phyloP scores from a whole-genome alignment of 805 yeast species.

The Kurtzmaniella fragi region DNA sequence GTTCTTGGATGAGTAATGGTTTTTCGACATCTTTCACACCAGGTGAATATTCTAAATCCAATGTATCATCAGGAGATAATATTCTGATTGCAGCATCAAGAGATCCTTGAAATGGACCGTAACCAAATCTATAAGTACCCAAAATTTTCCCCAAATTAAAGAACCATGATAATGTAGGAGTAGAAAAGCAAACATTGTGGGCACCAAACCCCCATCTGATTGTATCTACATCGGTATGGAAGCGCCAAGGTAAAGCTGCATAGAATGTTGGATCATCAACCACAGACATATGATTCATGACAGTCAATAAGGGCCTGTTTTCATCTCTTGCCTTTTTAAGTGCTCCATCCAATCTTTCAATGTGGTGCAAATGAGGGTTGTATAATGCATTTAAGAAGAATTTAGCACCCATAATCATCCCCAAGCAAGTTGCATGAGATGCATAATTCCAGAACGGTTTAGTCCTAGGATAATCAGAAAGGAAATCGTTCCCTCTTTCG shows the following conservation, averaged over 20 bases:
- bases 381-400: conserved; percentile 56
- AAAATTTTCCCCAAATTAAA: conserved; percentile 88
- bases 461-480: conserved; percentile 57
- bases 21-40: conserved; percentile 22
- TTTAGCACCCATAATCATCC: conserved; percentile 63
- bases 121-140: conserved; percentile 82
- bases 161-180: conserved; percentile 46
- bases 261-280: conserved; percentile 91
- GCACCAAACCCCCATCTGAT: conserved; percentile 97
- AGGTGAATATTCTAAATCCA: conserved; percentile 39
- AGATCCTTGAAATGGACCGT: conserved; percentile 88
- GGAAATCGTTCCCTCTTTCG: conserved; percentile 67
- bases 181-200: conserved; percentile 78
- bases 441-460: conserved; percentile 58
- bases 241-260: conserved; percentile 77
- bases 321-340: conserved; percentile 58
- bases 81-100: conserved; percentile 81
- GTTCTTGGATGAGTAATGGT: conserved; percentile 38
- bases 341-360: conserved; percentile 62
- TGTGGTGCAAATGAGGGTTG: conserved; percentile 55
- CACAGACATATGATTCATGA: conserved; percentile 90
- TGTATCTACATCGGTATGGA: conserved; percentile 54
- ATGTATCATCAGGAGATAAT: conserved; percentile 71
- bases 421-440: conserved; percentile 63
- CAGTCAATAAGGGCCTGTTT: conserved; percentile 72